These are phyloP conservation scores for Penicillium robsamsonii DNA, from an alignment of 495 filamentous ascomycete genomes.

Conservation along the genomic window DNA sequence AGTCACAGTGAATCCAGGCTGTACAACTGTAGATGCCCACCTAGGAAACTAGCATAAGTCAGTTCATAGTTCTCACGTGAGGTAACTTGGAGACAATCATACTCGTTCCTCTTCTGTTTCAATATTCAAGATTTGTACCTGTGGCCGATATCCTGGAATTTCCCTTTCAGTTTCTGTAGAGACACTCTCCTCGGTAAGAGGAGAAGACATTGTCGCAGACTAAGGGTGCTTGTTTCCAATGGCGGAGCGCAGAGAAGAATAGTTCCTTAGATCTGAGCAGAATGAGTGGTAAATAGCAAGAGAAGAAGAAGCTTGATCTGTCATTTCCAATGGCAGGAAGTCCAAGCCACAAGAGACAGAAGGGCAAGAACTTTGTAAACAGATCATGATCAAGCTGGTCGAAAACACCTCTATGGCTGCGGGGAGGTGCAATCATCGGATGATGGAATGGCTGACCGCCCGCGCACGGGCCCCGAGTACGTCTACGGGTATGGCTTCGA, in stretches of 20 bases:
- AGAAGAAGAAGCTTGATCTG: conserved; percentile 9
- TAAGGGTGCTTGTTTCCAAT: conserved; percentile 9
- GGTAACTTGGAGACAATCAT: conserved; percentile 16
- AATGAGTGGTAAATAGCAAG: background rate
- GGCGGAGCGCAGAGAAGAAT: conserved; percentile 3
- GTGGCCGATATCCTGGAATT: conserved; percentile 11
- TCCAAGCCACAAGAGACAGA: background rate
- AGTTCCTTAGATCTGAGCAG: conserved; percentile 8
- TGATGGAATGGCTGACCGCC: conserved; percentile 30
- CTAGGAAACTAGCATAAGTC: conserved; percentile 21
- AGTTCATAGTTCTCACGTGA: conserved; percentile 21
- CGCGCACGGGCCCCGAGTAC: background rate
- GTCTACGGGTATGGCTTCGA: background rate
- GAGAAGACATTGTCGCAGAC: conserved; percentile 24
- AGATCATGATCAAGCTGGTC: conserved; percentile 24
- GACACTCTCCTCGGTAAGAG: conserved; percentile 10
- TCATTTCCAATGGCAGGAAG: conserved; percentile 25
- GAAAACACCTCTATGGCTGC: conserved; percentile 13
- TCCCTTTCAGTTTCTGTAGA: background rate
- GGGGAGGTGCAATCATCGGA: conserved; percentile 17
- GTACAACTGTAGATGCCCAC: conserved; percentile 10
- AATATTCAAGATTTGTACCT: conserved; percentile 30
- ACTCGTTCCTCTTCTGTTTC: conserved; percentile 37
- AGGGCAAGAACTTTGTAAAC: background rate
- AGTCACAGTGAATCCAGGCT: background rate